Evolutionary conservation across 2,329 filamentous ascomycete species (phyloP).

Genomic region (Tolypocladium endophyticum): DNA sequence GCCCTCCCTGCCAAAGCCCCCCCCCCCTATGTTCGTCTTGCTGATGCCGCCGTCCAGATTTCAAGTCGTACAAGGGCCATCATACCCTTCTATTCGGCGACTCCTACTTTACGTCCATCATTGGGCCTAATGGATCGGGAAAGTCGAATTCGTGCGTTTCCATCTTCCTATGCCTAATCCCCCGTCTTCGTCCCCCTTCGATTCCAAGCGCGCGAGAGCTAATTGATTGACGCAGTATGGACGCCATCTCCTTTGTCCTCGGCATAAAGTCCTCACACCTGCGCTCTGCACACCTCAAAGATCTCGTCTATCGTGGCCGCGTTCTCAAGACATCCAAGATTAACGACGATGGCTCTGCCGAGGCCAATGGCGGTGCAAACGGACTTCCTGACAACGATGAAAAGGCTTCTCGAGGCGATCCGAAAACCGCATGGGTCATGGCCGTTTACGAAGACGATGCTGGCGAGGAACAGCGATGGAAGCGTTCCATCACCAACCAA

Average conservation of each 20-base stretch:
- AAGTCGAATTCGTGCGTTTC: slow-evolving; percentile 86
- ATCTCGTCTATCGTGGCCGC: slow-evolving; percentile 90
- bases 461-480: slow-evolving; percentile 91
- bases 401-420: slow-evolving; percentile 64
- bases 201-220: neutral
- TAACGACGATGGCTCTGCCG: slow-evolving; percentile 76
- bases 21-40: slow-evolving; percentile 2
- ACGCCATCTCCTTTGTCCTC: slow-evolving; percentile 96
- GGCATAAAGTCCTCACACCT: slow-evolving; percentile 98
- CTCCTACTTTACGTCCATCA: slow-evolving; percentile 98
- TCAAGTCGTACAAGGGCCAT: slow-evolving; percentile 98
- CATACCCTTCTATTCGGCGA: slow-evolving; percentile 92
- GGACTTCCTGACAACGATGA: slow-evolving; percentile 51
- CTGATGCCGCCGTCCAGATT: slow-evolving; percentile 49
- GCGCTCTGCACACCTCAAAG: slow-evolving; percentile 84
- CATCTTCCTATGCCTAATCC: neutral
- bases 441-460: slow-evolving; percentile 97
- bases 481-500: slow-evolving; percentile 79
- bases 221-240: slow-evolving; percentile 56
- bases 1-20: slow-evolving; percentile 17
- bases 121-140: slow-evolving; percentile 97
- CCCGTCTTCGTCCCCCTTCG: neutral
- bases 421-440: slow-evolving; percentile 97
- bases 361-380: slow-evolving; percentile 50
- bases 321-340: slow-evolving; percentile 88